These are phyloP conservation scores for Candida qinlingensis DNA, from an alignment of 805 yeast species.

Conservation along the genomic window DNA sequence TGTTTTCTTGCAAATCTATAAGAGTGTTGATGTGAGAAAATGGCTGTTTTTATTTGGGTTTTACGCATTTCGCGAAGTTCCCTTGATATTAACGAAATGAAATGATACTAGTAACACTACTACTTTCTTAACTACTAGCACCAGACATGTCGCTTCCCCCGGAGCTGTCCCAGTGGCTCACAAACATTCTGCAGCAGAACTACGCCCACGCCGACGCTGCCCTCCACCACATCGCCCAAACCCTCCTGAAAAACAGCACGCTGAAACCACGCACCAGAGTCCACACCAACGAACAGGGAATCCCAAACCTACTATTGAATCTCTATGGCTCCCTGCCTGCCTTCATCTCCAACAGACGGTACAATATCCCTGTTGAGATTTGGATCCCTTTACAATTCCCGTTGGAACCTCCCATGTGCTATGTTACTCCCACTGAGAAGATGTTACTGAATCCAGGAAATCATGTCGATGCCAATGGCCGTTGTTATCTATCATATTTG, in stretches of 20 bases:
- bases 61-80: too few species aligned
- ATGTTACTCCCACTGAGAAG: constrained; percentile 48
- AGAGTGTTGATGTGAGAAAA: too few species aligned
- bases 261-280: constrained; percentile 69
- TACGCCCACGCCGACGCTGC: constrained; percentile 52
- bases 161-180: neutral
- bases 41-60: too few species aligned
- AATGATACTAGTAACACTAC: too few species aligned
- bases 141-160: neutral
- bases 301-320: constrained; percentile 52
- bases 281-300: constrained; percentile 53
- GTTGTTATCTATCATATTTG: constrained; percentile 62
- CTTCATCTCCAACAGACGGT: constrained; percentile 22
- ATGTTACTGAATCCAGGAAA: constrained; percentile 53
- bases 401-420: constrained; percentile 57
- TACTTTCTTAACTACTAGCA: too few species aligned
- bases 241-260: constrained; percentile 44
- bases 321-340: constrained; percentile 53
- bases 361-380: constrained; percentile 55
- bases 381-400: constrained; percentile 82
- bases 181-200: constrained; percentile 28
- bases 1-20: neutral
- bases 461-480: constrained; percentile 66
- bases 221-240: constrained; percentile 57
- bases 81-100: too few species aligned